Conservation (phyloP, 2,329 filamentous ascomycete genomes). For the Monosporascus sp. region DNA sequence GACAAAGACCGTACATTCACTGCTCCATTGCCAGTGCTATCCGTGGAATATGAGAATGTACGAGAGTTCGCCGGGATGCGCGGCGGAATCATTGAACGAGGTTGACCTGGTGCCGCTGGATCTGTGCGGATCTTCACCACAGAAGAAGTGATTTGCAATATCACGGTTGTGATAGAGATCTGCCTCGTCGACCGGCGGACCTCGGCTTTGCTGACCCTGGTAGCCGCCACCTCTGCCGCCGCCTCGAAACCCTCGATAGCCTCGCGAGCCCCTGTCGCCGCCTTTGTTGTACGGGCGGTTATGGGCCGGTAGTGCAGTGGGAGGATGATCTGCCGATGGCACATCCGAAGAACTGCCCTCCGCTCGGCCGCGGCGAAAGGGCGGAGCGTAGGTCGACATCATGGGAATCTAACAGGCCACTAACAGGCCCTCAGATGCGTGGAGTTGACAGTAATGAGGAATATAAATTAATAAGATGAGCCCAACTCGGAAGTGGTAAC, state of each 20-base stretch:
- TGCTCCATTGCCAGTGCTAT: conserved; percentile 18
- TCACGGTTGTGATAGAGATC: conserved; percentile 10
- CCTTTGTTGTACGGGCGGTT: background rate
- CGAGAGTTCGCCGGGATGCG: conserved; percentile 11
- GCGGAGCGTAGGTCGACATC: background rate
- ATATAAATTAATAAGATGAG: too few species aligned
- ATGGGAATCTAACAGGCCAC: too few species aligned
- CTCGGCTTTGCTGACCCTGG: conserved; percentile 6
- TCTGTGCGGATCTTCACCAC: background rate
- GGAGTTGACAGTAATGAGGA: too few species aligned
- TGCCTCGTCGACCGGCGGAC: conserved; percentile 7
- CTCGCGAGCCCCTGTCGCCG: background rate
- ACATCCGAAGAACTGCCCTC: background rate
- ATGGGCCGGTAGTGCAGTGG: too few species aligned
- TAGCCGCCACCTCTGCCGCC: conserved; percentile 3
- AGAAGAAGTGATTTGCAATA: conserved; percentile 15
- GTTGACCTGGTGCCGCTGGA: background rate
- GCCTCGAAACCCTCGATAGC: background rate
- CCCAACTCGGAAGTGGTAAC: too few species aligned
- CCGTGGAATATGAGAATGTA: conserved; percentile 15
- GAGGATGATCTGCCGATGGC: background rate
- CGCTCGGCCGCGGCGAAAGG: background rate
- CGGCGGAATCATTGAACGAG: conserved; percentile 17
- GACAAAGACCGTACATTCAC: conserved; percentile 19
- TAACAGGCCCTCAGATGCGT: too few species aligned